Base-by-base conservation (phyloP, 345 rosid species). In the Trapa bicornis region DNA sequence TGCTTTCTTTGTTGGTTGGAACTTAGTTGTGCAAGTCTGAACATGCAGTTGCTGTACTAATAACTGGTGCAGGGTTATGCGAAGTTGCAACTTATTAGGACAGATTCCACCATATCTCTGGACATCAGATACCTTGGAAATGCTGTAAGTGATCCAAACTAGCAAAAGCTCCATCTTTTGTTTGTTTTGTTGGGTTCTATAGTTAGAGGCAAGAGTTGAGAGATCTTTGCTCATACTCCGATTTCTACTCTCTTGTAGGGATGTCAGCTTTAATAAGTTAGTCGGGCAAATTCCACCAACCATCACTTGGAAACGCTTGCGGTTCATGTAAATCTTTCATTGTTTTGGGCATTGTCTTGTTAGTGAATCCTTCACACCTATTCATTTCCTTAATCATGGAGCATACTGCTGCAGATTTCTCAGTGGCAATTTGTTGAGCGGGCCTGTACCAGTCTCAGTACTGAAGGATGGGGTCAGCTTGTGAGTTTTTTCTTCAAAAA, bases 211-310 rank as follows among this genome's bases (percentile, higher is more conserved):
- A 5, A 1, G 15, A 11, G 35, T 1, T 58, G 32, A 58, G 38
- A 32, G n/a, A 32, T 1, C 37, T 58, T 8, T 58, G 38, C 37
- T 54, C 60, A 54, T 54, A 54, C n/a, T 54, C 11, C 1, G 63
- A 6, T 47, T n/a, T 13, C 8, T 69, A 6, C n/a, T 22, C 54
- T 73, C 61, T 50, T 57, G 9, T 72, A 85, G 89, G 70, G 89
- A 85, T 77, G 76, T 85, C 66, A 80, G 85, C 76, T 85, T 75
- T 75, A 85, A 85, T 76, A 77, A 75, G 73, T 65, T 82, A 62
- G 74, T 65, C 64, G 89, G 85, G 65, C 70, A 43, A 61, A 68
- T 82, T 69, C 79, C 86, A 11, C 54, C 73, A 61, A 68, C 66
- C 32, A 64, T 74, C 67, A 52, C 65, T 11, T 74, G 76, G 65